Evolutionary conservation across 345 rosid species (phyloP).

Genomic region (Stellera chamaejasme): DNA sequence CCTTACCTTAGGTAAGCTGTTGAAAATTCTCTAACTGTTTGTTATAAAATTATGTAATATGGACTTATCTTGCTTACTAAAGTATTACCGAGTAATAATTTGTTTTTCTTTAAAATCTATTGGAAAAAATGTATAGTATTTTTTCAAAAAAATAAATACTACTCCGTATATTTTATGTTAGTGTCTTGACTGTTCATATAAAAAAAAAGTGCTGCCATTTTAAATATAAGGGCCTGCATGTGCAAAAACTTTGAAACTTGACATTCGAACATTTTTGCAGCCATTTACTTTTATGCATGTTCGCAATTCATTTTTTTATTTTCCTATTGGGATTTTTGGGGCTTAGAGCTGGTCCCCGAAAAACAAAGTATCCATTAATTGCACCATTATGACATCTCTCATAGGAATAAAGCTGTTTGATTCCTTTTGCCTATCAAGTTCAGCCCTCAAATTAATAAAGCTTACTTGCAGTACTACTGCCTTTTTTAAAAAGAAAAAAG

Average conservation of each 20-base stretch:
- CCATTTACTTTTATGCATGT: not conserved
- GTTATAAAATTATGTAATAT: too few species aligned
- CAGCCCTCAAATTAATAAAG: conserved; percentile 17
- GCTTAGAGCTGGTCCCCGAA: conserved; percentile 8
- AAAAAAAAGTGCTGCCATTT: not conserved
- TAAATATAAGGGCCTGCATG: not conserved
- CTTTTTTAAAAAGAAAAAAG: conserved; percentile 7
- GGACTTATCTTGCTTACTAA: too few species aligned
- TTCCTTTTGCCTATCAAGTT: conserved; percentile 37
- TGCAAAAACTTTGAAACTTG: not conserved
- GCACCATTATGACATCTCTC: conserved; percentile 12
- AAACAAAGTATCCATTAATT: conserved; percentile 14
- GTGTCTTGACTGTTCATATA: not conserved
- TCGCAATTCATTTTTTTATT: not conserved
- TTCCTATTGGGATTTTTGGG: conserved; percentile 13
- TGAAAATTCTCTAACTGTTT: too few species aligned
- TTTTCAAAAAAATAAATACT: not conserved
- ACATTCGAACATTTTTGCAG: too few species aligned
- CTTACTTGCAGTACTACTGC: not conserved
- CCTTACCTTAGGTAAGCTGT: too few species aligned
- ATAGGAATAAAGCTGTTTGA: conserved; percentile 27
- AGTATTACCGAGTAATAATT: too few species aligned
- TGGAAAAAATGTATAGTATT: too few species aligned
- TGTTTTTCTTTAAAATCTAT: too few species aligned
- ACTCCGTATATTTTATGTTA: not conserved